These are phyloP conservation scores for Sarcocystis neurona DNA, from an alignment of 169 alveolate species.

Conservation along the genomic window DNA sequence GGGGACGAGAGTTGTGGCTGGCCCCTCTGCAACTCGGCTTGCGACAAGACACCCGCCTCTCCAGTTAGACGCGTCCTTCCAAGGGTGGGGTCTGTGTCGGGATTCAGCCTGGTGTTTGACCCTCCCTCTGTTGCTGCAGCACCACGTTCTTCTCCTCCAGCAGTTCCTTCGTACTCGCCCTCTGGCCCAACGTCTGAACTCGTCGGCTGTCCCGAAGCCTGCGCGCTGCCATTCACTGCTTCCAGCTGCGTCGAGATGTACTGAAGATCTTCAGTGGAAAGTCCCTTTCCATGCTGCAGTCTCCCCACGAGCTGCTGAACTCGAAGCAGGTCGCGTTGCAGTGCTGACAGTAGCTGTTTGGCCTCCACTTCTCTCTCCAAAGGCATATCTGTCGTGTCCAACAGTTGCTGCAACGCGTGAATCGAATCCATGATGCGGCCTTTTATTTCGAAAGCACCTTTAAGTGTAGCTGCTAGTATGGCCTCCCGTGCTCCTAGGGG, in stretches of 20 bases:
- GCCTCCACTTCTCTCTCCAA: conserved; percentile 6
- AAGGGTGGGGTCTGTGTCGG: too few relatives aligned
- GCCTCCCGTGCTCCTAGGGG: conserved; percentile 12
- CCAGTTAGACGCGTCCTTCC: too few relatives aligned
- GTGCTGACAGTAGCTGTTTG: neutral
- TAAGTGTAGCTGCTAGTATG: neutral
- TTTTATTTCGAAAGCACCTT: conserved; percentile 29
- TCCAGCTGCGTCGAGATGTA: conserved; percentile 20
- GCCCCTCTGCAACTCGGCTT: too few relatives aligned
- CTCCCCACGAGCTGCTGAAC: conserved; percentile 1
- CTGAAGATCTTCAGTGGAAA: neutral
- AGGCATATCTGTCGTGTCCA: conserved; percentile 24
- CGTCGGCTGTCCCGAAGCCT: neutral
- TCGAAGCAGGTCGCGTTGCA: neutral
- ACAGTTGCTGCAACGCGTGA: neutral
- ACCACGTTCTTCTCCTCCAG: neutral
- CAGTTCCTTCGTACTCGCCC: neutral
- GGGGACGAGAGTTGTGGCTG: neutral
- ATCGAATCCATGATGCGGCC: neutral
- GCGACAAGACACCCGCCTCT: neutral
- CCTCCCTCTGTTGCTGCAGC: neutral
- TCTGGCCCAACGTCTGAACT: neutral
- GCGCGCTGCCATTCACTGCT: neutral
- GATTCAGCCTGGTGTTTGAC: neutral
- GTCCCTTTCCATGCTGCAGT: neutral